Percentiles rank a stretch among this genome's conserved stretches.
These are phyloP conservation scores for Fraxinus cuspidata DNA, from an alignment of 257 asterid genomes.

Conservation along the genomic window DNA sequence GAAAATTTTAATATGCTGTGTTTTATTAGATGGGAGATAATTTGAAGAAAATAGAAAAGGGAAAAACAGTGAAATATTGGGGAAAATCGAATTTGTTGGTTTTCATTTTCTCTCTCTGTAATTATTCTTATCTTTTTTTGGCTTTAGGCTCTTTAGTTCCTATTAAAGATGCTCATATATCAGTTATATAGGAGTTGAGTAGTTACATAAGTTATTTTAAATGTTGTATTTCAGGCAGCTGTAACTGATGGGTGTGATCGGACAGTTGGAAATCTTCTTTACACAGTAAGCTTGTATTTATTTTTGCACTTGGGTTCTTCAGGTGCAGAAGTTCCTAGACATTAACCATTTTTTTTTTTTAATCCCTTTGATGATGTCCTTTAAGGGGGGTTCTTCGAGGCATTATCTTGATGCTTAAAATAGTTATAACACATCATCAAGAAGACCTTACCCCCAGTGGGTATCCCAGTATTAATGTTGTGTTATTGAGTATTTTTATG, in stretches of 20 bases:
- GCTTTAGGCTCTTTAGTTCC: conserved; percentile 9
- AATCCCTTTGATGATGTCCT: neutral
- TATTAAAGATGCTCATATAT: conserved; percentile 2
- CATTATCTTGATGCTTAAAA: conserved; percentile 6
- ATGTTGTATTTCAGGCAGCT: conserved; percentile 59
- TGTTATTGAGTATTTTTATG: conserved; percentile 12
- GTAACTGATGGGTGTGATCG: conserved; percentile 82
- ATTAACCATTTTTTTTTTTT: conserved; percentile 8
- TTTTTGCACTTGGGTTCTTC: conserved; percentile 6
- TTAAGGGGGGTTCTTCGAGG: neutral
- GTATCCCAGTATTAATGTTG: neutral
- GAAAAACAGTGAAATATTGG: neutral
- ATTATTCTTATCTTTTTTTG: neutral
- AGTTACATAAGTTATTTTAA: neutral
- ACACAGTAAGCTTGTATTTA: conserved; percentile 55
- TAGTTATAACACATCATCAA: conserved; percentile 2
- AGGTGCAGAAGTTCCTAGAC: conserved; percentile 6
- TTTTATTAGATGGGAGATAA: neutral
- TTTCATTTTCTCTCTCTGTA: neutral
- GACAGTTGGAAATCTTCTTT: conserved; percentile 73
- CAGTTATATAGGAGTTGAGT: neutral
- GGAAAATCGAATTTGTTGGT: conserved; percentile 1
- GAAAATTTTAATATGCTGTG: neutral
- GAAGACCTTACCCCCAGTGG: neutral
- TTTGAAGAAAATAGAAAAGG: neutral